Evolutionary conservation across 2,329 filamentous ascomycete genomes (phyloP).

Genomic region (Mycosphaerella sp.): DNA sequence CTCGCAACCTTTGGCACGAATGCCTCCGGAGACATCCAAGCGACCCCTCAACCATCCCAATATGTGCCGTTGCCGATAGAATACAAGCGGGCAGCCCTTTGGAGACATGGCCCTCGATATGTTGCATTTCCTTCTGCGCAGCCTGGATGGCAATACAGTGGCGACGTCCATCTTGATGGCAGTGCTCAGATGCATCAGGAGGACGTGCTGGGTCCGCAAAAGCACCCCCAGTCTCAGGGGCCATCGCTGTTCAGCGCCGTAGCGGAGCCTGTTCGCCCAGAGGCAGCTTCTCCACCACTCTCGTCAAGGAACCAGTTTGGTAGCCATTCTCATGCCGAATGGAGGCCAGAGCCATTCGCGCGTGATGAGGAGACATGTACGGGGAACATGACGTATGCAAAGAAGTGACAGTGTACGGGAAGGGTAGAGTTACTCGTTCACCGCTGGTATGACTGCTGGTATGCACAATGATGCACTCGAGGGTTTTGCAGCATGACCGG

Average conservation of each 20-base stretch:
- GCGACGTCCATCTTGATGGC: slow-evolving; percentile 12
- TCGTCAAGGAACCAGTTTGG: slow-evolving; percentile 3
- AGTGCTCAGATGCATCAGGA: slow-evolving; percentile 11
- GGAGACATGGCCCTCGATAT: slow-evolving; percentile 4
- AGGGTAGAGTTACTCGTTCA: slow-evolving; percentile 1
- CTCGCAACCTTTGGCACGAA: slow-evolving; percentile 13
- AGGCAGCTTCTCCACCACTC: slow-evolving; percentile 1
- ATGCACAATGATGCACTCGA: neutral
- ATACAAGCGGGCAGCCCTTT: slow-evolving; percentile 11
- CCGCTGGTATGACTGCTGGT: slow-evolving; percentile 7
- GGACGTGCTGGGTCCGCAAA: slow-evolving; percentile 8
- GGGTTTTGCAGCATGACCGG: neutral
- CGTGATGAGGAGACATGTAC: slow-evolving; percentile 16
- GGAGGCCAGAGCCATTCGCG: slow-evolving; percentile 19
- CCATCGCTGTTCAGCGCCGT: neutral
- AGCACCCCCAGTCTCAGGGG: neutral
- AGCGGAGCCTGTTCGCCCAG: neutral
- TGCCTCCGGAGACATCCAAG: slow-evolving; percentile 1
- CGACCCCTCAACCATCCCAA: slow-evolving; percentile 15
- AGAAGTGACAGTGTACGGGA: neutral
- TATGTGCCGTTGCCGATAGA: slow-evolving; percentile 14
- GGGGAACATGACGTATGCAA: slow-evolving; percentile 4
- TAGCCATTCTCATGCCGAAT: neutral
- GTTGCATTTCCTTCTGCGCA: slow-evolving; percentile 11
- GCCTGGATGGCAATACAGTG: neutral